Evolutionary conservation across 2,329 filamentous ascomycete species (phyloP).

Genomic region (Ophiostoma sp.): DNA sequence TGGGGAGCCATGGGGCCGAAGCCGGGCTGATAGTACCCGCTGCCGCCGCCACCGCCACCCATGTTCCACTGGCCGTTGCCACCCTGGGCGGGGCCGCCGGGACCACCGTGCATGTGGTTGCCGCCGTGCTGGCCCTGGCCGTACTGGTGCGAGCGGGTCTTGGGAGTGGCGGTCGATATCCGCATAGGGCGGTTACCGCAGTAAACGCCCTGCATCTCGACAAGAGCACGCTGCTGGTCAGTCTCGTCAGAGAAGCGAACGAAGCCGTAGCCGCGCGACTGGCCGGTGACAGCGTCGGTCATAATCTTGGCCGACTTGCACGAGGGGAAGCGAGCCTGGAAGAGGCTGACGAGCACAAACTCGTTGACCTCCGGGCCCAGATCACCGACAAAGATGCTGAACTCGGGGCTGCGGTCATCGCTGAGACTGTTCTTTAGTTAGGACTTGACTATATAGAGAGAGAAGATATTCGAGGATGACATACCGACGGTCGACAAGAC

Average conservation of each 20-base stretch:
- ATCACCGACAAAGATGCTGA: constrained; percentile 95
- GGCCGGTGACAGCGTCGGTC: constrained; percentile 95
- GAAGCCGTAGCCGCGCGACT: constrained; percentile 96
- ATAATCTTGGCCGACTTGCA: constrained; percentile 99
- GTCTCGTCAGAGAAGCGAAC: constrained; percentile 94
- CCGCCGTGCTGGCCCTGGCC: constrained; percentile 34
- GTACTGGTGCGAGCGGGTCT: constrained; percentile 61
- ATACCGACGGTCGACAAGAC: constrained; percentile 86
- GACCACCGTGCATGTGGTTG: constrained; percentile 38
- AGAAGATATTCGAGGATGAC: constrained; percentile 29
- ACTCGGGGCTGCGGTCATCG: constrained; percentile 94
- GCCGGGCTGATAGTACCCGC: constrained; percentile 35
- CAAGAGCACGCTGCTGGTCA: constrained; percentile 91
- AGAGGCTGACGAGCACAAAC: constrained; percentile 93
- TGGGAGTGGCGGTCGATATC: constrained; percentile 94
- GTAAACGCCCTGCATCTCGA: constrained; percentile 99
- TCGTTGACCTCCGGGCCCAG: constrained; percentile 98
- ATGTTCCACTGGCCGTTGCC: constrained; percentile 41
- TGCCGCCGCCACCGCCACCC: constrained; percentile 27
- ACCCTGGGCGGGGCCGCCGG: constrained; percentile 39
- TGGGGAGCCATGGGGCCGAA: constrained; percentile 33
- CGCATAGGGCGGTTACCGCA: constrained; percentile 98
- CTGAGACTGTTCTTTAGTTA: constrained; percentile 39
- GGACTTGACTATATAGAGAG: not conserved
- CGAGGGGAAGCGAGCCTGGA: constrained; percentile 91